Conservation (phyloP, 176 grass and related monocot genomes). For the Musa itinerans region DNA sequence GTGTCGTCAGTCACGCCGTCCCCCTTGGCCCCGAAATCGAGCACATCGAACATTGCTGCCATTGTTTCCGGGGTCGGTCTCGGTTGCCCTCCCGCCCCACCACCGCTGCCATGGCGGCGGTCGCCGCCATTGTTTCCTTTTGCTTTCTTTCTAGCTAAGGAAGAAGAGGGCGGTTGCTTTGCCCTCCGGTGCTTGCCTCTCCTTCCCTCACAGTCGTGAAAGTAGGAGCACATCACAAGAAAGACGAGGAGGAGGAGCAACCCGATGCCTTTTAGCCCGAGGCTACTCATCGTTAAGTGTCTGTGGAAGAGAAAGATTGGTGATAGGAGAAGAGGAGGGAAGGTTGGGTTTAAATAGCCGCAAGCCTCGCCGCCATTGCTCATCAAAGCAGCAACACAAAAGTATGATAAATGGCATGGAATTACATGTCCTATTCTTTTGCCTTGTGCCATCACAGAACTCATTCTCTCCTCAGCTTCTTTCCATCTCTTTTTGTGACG, state of each 20-base stretch:
- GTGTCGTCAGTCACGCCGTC: slow-evolving; percentile 75
- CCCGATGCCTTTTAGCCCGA: slow-evolving; percentile 53
- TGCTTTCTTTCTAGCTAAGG: slow-evolving; percentile 54
- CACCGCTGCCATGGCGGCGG: neutral
- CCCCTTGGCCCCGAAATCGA: slow-evolving; percentile 78
- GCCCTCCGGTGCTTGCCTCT: slow-evolving; percentile 78
- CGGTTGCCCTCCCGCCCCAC: neutral
- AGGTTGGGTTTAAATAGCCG: slow-evolving; percentile 27
- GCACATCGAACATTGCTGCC: slow-evolving; percentile 44
- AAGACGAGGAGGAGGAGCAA: slow-evolving; percentile 77
- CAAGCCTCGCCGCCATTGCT: too few relatives aligned
- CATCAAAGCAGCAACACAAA: too few relatives aligned
- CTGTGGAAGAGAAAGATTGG: slow-evolving; percentile 13
- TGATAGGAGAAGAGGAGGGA: slow-evolving; percentile 18
- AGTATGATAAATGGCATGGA: slow-evolving; percentile 8
- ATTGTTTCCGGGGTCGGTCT: neutral
- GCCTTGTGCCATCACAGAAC: slow-evolving; percentile 23
- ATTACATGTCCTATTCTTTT: slow-evolving; percentile 18
- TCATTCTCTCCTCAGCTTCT: slow-evolving; percentile 8
- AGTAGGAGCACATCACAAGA: slow-evolving; percentile 49
- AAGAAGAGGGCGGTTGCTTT: slow-evolving; percentile 33
- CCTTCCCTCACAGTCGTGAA: slow-evolving; percentile 73
- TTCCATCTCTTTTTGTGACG: slow-evolving; percentile 31
- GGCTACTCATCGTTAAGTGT: slow-evolving; percentile 40
- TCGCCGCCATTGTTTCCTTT: slow-evolving; percentile 46